Evolutionary conservation across 768 basidiomycete species (phyloP).

Genomic region (Lentinula sp.): DNA sequence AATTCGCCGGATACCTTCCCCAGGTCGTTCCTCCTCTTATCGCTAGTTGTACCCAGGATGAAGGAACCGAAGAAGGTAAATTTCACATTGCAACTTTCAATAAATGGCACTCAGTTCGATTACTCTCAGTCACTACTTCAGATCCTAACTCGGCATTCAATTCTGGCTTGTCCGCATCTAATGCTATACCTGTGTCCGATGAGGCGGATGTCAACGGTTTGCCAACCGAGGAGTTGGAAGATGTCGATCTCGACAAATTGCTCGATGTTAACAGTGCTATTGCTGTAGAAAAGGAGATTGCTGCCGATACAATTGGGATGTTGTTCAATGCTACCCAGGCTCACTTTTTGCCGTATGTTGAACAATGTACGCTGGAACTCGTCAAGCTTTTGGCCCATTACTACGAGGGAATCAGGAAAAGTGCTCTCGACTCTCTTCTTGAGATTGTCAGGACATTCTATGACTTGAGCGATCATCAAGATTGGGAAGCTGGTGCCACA

Average conservation of each 20-base stretch:
- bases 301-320: conserved; percentile 91
- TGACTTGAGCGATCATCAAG: conserved; percentile 73
- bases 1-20: conserved; percentile 84
- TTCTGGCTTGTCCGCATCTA: conserved; percentile 68
- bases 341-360: conserved; percentile 90
- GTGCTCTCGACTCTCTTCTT: conserved; percentile 81
- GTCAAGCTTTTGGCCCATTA: conserved; percentile 80
- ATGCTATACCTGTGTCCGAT: conserved; percentile 60
- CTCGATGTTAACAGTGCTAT: conserved; percentile 93
- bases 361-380: conserved; percentile 74
- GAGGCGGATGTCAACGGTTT: conserved; percentile 45
- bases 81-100: neutral
- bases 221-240: conserved; percentile 62
- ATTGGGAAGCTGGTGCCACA: conserved; percentile 74
- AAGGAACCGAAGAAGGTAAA: conserved; percentile 68
- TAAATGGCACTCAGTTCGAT: neutral
- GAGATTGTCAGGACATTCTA: conserved; percentile 90
- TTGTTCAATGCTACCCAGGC: conserved; percentile 76
- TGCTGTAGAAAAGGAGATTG: conserved; percentile 98
- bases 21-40: conserved; percentile 84
- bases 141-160: conserved; percentile 60
- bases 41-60: conserved; percentile 74
- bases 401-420: conserved; percentile 97
- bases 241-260: conserved; percentile 80
- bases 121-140: conserved; percentile 38